Base-by-base conservation (phyloP, 441 rosid genomes). In the Erysimum pusillum region DNA sequence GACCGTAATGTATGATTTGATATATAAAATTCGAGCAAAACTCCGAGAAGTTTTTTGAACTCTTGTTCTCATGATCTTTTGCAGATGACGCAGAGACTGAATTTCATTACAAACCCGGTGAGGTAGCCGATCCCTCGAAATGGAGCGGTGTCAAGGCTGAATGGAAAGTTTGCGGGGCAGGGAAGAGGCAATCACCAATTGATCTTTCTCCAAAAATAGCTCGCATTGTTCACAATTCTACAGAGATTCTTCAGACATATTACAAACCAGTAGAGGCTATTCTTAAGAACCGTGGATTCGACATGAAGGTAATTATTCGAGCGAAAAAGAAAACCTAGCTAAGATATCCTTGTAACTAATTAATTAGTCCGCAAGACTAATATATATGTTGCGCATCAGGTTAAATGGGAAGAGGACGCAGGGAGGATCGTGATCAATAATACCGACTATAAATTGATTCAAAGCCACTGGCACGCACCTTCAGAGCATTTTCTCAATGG, bases 391-490 rank as follows among this genome's bases (percentile, higher is more conserved):
- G 38, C 57, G 46, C 45, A 17, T 70, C 67, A 76, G 80, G 74
- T 78, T 44, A 52, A 62, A 61, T 78, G 81, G 81, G 9, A 73
- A 6, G 59, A 11, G 0, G 45, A 67, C 22, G 78, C 81, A 67
- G 81, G 81, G 45, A 73, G 67, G 74, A 11, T 73, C 5, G 64
- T 73, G 46, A 79, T 89, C 32, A 86, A 93, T 61, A 82, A 84
- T 44, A 91, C 86, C n/a, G 64, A 76, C 17, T 93, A 87, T 61
- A 69, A 61, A 9, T 83, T 91, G 71, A 22, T 76, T 9, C 92
- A 91, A 45, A 74, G 81, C 52, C 98, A 93, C 10, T 93, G 97
- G 97, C 98, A 91, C 60, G 87, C 96, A 10, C 97, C 94, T 66
- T 84, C 96, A 3, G 96, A 93, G 60, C 97, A 93, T 79, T 73